These are phyloP conservation scores for Lipomyces yamanashiensis DNA, from an alignment of 805 yeast species.

Conservation along the genomic window DNA sequence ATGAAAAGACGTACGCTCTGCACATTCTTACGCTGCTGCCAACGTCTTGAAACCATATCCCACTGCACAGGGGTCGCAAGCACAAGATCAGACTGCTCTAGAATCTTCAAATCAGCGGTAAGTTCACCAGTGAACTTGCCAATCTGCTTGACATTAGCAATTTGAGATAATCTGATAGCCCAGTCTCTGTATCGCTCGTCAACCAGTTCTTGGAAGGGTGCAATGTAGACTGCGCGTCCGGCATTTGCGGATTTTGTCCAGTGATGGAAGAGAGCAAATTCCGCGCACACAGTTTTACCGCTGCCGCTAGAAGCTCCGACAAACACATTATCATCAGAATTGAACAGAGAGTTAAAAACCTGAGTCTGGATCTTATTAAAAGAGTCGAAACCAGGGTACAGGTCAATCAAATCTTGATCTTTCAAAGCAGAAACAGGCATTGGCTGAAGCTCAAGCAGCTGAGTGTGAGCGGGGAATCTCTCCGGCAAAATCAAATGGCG, in stretches of 20 bases:
- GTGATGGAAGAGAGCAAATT: conserved; percentile 70
- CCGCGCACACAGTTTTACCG: conserved; percentile 75
- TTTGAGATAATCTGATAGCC: conserved; percentile 53
- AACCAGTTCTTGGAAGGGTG: conserved; percentile 62
- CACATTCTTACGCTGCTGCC: conserved; percentile 76
- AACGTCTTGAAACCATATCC: conserved; percentile 71
- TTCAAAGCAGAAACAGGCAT: conserved; percentile 57
- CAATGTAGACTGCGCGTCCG: conserved; percentile 75
- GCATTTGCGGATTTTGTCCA: conserved; percentile 62
- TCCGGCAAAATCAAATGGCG: conserved; percentile 60
- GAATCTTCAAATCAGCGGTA: conserved; percentile 56
- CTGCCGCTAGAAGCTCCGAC: conserved; percentile 76
- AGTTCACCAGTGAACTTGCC: conserved; percentile 63
- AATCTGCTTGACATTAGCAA: conserved; percentile 64
- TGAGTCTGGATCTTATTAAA: conserved; percentile 82
- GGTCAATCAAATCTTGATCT: conserved; percentile 52
- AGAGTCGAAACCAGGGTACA: conserved; percentile 52
- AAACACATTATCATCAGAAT: conserved; percentile 62
- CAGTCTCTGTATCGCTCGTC: conserved; percentile 57
- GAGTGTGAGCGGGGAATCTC: conserved; percentile 66
- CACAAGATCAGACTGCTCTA: conserved; percentile 67
- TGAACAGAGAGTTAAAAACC: conserved; percentile 62
- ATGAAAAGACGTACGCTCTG: conserved; percentile 70
- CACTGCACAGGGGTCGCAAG: conserved; percentile 81
- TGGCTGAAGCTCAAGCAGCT: conserved; percentile 56